phyloP scores from a whole-genome alignment of 208 protist genomes.

The Crithidia mellificae region DNA sequence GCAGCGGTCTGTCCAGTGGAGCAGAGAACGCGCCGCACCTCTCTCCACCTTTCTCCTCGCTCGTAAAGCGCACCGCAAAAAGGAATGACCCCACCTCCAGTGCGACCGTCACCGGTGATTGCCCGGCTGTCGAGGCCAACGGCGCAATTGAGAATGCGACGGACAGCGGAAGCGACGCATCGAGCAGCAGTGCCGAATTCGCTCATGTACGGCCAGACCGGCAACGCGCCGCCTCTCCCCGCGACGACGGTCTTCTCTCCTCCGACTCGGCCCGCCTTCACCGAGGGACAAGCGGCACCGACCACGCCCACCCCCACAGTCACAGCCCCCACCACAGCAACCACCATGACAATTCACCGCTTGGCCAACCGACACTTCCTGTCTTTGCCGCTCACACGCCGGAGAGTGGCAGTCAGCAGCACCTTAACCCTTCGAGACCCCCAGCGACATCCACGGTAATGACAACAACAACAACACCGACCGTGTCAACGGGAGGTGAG shows the following conservation, averaged over 20 bases:
- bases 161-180: constrained; percentile 4
- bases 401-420: too few relatives aligned
- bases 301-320: too few relatives aligned
- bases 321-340: too few relatives aligned
- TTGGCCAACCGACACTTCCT: not conserved
- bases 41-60: not conserved
- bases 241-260: constrained; percentile 4
- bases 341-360: not conserved
- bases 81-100: not conserved
- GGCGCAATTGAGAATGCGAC: not conserved
- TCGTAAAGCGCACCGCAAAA: not conserved
- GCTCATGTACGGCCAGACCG: constrained; percentile 1
- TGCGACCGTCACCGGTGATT: not conserved
- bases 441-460: not conserved
- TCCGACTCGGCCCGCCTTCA: not conserved
- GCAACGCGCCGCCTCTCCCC: not conserved
- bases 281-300: not conserved
- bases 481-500: not conserved
- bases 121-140: too few relatives aligned
- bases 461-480: not conserved
- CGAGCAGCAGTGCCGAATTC: constrained; percentile 12
- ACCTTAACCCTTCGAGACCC: too few relatives aligned
- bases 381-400: not conserved
- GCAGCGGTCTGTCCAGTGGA: not conserved
- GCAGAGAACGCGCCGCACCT: not conserved